Conservation (phyloP, 208 protist species). For the Trichomonas gallinae region DNA sequence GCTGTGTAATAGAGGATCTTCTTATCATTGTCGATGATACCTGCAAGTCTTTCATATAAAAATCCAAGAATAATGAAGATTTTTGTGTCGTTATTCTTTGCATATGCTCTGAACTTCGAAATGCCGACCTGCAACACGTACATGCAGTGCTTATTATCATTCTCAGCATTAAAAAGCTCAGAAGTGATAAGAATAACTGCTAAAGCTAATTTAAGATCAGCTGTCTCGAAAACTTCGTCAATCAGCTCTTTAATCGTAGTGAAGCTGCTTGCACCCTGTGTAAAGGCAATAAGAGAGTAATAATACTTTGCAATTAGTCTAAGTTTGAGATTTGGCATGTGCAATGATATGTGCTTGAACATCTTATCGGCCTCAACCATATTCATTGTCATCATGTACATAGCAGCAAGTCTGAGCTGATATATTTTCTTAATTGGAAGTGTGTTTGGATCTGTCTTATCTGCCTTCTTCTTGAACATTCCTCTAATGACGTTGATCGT, state of each 20-base stretch:
- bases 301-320: background rate
- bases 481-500: background rate
- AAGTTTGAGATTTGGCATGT: background rate
- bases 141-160: background rate
- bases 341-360: background rate
- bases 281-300: background rate
- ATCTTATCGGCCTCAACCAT: background rate
- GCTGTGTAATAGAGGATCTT: background rate
- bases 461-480: background rate
- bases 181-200: background rate
- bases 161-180: background rate
- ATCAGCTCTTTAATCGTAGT: background rate
- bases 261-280: background rate
- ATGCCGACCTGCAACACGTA: background rate
- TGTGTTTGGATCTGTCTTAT: background rate
- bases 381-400: background rate
- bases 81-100: background rate
- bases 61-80: background rate
- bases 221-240: background rate
- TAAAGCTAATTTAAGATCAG: background rate
- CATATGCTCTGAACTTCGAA: background rate
- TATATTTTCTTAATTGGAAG: background rate
- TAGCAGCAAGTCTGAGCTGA: background rate
- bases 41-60: background rate
- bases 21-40: background rate